phyloP scores from a whole-genome alignment of 108 stramenopile species.

The Nitzschia sp. region DNA sequence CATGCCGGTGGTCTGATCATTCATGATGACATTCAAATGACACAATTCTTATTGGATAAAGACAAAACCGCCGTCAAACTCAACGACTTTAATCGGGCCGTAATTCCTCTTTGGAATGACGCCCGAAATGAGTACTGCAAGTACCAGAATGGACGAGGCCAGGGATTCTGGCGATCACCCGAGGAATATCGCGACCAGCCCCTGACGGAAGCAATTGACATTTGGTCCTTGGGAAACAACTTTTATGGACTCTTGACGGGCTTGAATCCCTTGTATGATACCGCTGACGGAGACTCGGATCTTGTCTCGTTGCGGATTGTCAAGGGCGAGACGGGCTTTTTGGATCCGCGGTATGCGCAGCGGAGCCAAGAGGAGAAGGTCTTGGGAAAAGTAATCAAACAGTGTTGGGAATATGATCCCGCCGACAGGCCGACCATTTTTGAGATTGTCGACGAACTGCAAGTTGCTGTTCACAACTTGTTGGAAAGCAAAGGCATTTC shows the following conservation, averaged over 20 bases:
- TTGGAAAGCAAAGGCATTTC: conserved; percentile 5
- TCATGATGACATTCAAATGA: conserved; percentile 64
- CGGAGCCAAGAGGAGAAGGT: conserved; percentile 32
- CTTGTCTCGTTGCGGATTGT: conserved; percentile 4
- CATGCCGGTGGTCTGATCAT: conserved; percentile 59
- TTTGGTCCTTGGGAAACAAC: conserved; percentile 62
- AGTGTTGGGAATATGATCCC: conserved; percentile 45
- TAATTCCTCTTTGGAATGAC: conserved; percentile 63
- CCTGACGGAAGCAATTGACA: conserved; percentile 55
- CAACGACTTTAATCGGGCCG: conserved; percentile 85
- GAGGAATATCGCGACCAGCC: conserved; percentile 56
- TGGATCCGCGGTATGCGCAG: conserved; percentile 42
- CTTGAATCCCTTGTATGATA: conserved; percentile 4
- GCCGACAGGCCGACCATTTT: conserved; percentile 47
- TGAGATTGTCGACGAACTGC: conserved; percentile 21
- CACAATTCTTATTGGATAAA: conserved; percentile 56
- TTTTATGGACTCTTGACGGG: conserved; percentile 58
- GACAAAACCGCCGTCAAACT: conserved; percentile 58
- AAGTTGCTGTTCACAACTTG: conserved; percentile 4
- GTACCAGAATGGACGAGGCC: conserved; percentile 46
- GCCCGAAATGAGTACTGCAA: conserved; percentile 56
- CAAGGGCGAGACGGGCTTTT: conserved; percentile 24
- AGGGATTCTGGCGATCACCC: conserved; percentile 48
- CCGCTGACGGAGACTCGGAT: not conserved
- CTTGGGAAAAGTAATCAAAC: conserved; percentile 40